Evolutionary conservation across 2,329 filamentous ascomycete species (phyloP).

Genomic region (Cyphellophora europaea): DNA sequence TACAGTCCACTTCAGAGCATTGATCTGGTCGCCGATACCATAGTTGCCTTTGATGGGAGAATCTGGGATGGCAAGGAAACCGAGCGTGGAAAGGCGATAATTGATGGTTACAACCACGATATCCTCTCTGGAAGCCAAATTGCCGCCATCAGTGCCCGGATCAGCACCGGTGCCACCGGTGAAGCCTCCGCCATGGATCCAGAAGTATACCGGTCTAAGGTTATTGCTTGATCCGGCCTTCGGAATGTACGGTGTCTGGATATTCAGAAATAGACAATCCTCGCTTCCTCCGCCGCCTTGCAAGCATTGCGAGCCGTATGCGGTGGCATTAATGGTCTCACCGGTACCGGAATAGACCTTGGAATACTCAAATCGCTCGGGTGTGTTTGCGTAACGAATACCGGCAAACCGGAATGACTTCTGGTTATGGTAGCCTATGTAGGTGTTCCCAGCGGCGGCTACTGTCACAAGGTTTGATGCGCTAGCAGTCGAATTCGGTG

Average conservation of each 20-base stretch:
- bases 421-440: slow-evolving; percentile 42
- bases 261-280: slow-evolving; percentile 41
- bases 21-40: slow-evolving; percentile 43
- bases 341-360: slow-evolving; percentile 35
- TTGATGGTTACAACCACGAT: slow-evolving; percentile 52
- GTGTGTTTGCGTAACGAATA: slow-evolving; percentile 34
- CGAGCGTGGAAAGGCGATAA: slow-evolving; percentile 50
- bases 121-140: slow-evolving; percentile 49
- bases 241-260: slow-evolving; percentile 37
- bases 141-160: slow-evolving; percentile 40
- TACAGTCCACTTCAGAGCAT: slow-evolving; percentile 38
- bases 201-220: slow-evolving; percentile 40
- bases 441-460: slow-evolving; percentile 34
- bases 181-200: slow-evolving; percentile 50
- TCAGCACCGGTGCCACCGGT: slow-evolving; percentile 35
- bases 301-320: slow-evolving; percentile 36
- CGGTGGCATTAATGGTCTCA: slow-evolving; percentile 35
- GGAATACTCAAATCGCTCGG: slow-evolving; percentile 38
- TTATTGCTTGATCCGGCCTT: slow-evolving; percentile 27
- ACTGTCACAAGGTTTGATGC: slow-evolving; percentile 31
- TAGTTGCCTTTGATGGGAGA: slow-evolving; percentile 47
- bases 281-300: slow-evolving; percentile 31
- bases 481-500: slow-evolving; percentile 24
- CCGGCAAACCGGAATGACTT: slow-evolving; percentile 42
- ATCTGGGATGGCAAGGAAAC: slow-evolving; percentile 49